These are phyloP conservation scores for Prunus yedoensis DNA, from an alignment of 331 rosid genomes.

Conservation along the genomic window DNA sequence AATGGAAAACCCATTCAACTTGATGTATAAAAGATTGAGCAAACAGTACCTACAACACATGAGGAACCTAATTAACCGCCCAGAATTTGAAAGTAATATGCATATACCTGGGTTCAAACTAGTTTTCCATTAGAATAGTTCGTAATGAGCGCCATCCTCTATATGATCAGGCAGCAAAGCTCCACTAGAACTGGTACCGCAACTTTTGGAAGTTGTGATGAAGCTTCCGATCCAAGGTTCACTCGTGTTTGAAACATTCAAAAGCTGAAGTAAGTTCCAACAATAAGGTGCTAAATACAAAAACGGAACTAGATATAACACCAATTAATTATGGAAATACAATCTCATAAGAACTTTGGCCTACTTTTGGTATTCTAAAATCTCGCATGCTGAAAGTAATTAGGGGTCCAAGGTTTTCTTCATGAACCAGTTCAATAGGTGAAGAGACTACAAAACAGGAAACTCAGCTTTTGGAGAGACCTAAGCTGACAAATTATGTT, in stretches of 20 bases:
- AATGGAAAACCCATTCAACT: neutral
- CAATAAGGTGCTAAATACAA: neutral
- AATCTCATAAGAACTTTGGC: neutral
- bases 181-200: constrained; percentile 32
- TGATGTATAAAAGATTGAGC: neutral
- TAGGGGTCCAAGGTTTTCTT: neutral
- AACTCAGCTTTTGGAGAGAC: neutral
- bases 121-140: constrained; percentile 40
- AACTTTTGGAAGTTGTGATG: constrained; percentile 17
- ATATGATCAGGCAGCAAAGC: constrained; percentile 36
- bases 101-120: constrained; percentile 76
- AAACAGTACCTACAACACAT: neutral
- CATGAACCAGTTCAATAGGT: neutral
- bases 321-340: no score
- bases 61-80: neutral
- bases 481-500: no score
- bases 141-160: constrained; percentile 58
- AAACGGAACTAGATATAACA: neutral
- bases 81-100: neutral
- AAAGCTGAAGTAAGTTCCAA: constrained; percentile 63
- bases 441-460: neutral
- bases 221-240: constrained; percentile 68
- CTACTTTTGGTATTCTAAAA: neutral
- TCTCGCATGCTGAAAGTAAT: neutral
- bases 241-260: constrained; percentile 50